These are phyloP conservation scores for Amaranthus tricolor DNA, from an alignment of 179 eudicot species.

Conservation along the genomic window DNA sequence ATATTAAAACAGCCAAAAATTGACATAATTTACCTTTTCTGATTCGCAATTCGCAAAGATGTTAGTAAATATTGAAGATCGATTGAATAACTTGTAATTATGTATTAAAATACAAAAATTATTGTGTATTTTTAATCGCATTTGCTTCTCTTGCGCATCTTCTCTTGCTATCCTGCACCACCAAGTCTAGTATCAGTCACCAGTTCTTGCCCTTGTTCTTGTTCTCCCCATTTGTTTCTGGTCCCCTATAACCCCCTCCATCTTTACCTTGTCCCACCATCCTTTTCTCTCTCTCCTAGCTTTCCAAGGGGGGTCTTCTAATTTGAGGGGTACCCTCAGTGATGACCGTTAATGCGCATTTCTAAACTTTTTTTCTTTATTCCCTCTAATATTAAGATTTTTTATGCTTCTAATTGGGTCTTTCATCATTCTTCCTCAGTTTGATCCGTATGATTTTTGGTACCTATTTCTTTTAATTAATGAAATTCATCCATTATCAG, in stretches of 20 bases:
- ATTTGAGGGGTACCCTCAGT: constrained; percentile 19
- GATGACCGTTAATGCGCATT: constrained; percentile 37
- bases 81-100: background rate
- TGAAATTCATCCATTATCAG: constrained; percentile 37
- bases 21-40: too few species aligned
- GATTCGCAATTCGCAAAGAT: too few species aligned
- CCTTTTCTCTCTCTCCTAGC: constrained; percentile 16
- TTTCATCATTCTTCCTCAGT: constrained; percentile 25
- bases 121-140: too few species aligned
- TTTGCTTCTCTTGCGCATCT: constrained; percentile 35
- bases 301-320: constrained; percentile 15
- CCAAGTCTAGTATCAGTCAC: constrained; percentile 4
- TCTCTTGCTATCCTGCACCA: constrained; percentile 29
- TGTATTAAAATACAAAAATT: too few species aligned
- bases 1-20: too few species aligned
- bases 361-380: constrained; percentile 12
- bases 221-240: constrained; percentile 11
- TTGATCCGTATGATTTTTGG: constrained; percentile 36
- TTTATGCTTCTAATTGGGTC: constrained; percentile 24
- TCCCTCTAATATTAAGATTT: constrained; percentile 21
- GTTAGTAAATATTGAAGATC: background rate
- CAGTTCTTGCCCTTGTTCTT: background rate
- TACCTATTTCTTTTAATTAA: constrained; percentile 25
- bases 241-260: background rate
- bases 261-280: constrained; percentile 5